Evolutionary conservation across 495 filamentous ascomycete species (phyloP).

Genomic region (Neurospora sp.): DNA sequence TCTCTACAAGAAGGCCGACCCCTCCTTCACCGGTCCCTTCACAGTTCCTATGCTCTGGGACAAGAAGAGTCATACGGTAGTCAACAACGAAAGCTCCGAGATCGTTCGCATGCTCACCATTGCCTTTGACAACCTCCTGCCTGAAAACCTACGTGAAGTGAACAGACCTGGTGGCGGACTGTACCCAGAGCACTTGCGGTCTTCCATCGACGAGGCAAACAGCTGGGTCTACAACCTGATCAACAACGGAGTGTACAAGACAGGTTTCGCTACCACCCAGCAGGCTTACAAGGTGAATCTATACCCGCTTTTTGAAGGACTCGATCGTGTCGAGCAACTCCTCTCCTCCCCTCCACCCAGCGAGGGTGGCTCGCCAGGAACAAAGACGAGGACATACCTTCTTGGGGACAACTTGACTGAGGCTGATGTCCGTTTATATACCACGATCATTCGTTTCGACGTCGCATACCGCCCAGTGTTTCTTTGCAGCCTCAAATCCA

Average conservation of each 20-base stretch:
- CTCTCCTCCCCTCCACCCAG: constrained; percentile 38
- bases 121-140: constrained; percentile 65
- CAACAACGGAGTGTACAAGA: constrained; percentile 76
- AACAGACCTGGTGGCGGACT: constrained; percentile 37
- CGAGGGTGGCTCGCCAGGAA: constrained; percentile 9
- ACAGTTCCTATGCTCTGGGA: constrained; percentile 69
- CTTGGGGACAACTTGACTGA: constrained; percentile 60
- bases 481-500: constrained; percentile 69
- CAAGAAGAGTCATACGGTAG: constrained; percentile 53
- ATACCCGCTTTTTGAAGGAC: constrained; percentile 54
- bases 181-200: constrained; percentile 47
- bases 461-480: constrained; percentile 75
- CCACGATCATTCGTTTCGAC: constrained; percentile 72
- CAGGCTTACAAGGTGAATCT: constrained; percentile 62
- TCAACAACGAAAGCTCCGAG: constrained; percentile 69
- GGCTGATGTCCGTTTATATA: constrained; percentile 68
- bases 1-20: constrained; percentile 56
- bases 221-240: constrained; percentile 76
- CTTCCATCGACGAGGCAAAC: constrained; percentile 64
- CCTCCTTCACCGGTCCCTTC: constrained; percentile 51
- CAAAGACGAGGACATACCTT: constrained; percentile 33
- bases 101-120: constrained; percentile 59
- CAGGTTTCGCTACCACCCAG: constrained; percentile 42
- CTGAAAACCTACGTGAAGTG: constrained; percentile 46
- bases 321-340: constrained; percentile 58